Percentiles rank a stretch among this genome's conserved stretches.
These are phyloP conservation scores for Kockovaella imperatae DNA, from an alignment of 768 basidiomycete genomes.

Conservation along the genomic window DNA sequence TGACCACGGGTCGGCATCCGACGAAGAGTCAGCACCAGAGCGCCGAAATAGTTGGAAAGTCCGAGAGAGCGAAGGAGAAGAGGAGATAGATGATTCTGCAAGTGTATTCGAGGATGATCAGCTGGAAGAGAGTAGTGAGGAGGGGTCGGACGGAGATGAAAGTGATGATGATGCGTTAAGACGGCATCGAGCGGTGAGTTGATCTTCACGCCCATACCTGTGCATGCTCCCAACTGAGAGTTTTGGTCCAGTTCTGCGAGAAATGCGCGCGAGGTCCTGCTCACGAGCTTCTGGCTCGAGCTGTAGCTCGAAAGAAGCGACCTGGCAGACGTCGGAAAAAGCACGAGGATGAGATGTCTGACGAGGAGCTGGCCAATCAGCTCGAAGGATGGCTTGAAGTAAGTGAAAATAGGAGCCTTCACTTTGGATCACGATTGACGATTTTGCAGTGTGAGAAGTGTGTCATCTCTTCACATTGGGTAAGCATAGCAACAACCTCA, in stretches of 20 bases:
- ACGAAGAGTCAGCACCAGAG: too few species aligned
- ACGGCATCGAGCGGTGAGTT: slow-evolving; percentile 7
- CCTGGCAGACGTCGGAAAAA: slow-evolving; percentile 8
- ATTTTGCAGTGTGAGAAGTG: slow-evolving; percentile 20
- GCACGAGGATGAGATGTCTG: slow-evolving; percentile 23
- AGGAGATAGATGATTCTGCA: slow-evolving; percentile 16
- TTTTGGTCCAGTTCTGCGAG: slow-evolving; percentile 22
- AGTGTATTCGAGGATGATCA: slow-evolving; percentile 9
- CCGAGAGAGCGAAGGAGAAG: slow-evolving; percentile 16
- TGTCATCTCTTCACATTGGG: slow-evolving; percentile 29
- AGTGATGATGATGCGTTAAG: slow-evolving; percentile 3
- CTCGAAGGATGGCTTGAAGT: slow-evolving; percentile 36
- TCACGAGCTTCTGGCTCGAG: slow-evolving; percentile 17
- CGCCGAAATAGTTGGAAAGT: too few species aligned
- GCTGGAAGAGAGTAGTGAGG: slow-evolving; percentile 5
- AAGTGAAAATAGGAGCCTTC: not conserved
- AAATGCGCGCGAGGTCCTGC: slow-evolving; percentile 28
- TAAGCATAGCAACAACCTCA: slow-evolving; percentile 6
- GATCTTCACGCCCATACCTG: not conserved
- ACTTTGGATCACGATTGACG: not conserved
- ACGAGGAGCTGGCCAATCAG: slow-evolving; percentile 22
- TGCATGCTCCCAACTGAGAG: not conserved
- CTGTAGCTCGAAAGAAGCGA: slow-evolving; percentile 16
- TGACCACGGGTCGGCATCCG: too few species aligned
- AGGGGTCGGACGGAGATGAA: not conserved